These are phyloP conservation scores for Nothomitra cinnamomea DNA, from an alignment of 2,329 filamentous ascomycete genomes.

Conservation along the genomic window DNA sequence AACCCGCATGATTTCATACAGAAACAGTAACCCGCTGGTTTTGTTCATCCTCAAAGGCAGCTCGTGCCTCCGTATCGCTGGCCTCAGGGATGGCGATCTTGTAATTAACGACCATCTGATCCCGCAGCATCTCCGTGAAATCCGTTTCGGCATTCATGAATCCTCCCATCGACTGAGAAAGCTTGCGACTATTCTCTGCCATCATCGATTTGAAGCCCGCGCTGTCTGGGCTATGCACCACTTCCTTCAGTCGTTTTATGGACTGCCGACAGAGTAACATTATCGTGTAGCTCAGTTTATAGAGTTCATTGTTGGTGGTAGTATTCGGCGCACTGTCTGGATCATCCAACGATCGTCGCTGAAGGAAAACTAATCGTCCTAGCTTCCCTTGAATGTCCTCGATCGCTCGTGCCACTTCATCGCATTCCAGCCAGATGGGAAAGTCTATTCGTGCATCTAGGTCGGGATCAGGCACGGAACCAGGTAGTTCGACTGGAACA, in stretches of 20 bases:
- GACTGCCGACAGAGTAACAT: neutral
- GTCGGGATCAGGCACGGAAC: neutral
- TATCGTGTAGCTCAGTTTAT: neutral
- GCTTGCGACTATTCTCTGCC: neutral
- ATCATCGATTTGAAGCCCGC: neutral
- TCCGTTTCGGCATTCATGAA: neutral
- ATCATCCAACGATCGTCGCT: neutral
- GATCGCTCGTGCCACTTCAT: neutral
- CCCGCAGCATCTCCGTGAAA: neutral
- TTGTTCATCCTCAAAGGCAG: neutral
- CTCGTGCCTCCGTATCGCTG: neutral
- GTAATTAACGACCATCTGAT: constrained; percentile 1
- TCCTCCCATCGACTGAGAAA: neutral
- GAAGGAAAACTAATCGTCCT: neutral
- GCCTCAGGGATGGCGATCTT: neutral
- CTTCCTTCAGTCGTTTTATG: neutral
- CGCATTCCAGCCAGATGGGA: neutral
- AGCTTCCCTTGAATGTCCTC: neutral
- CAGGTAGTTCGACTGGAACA: neutral
- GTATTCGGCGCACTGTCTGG: neutral
- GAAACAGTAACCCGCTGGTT: neutral
- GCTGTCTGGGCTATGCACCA: neutral
- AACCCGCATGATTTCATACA: neutral
- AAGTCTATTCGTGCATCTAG: neutral
- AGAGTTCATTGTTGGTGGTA: neutral